Evolutionary conservation across 2,329 filamentous ascomycete genomes (phyloP), one percentile per base, ranked within the genome.

Genomic region (Thelonectria discophora): DNA sequence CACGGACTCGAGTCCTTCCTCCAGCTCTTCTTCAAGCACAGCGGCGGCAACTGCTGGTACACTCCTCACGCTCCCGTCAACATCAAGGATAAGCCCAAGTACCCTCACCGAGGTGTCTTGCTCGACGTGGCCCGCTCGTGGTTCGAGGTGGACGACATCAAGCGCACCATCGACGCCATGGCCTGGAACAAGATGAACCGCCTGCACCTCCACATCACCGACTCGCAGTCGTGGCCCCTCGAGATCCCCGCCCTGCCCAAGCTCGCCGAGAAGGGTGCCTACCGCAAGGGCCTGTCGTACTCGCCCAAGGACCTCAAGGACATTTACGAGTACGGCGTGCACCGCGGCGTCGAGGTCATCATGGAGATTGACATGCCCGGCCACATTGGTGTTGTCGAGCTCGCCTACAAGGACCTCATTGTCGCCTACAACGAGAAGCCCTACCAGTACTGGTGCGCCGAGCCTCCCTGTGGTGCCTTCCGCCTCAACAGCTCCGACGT

Each of bases 171-270:
- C 66, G 91, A 96, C 72, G 90, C 88, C 42, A 78, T 91, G 66
- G 81, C 90, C 1, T 93, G 88, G 84, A 92, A 89, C 80, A 95
- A 96, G 80, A 85, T 95, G 81, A 95, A 95, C 78, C 84, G 88
- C 6, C 82, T 96, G 58, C 92, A 95, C 76, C 80, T 94, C 55
- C 92, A 96, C 79, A 83, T 90, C 59, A 95, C 91, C 5, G 92
- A 96, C 76, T 88, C 90, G 15, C 92, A 96, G 76, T 91, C 91
- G 4, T 96, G 92, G 90, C 93, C 93, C 0, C 81, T 97, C 21
- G 91, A 93, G 67, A 89, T 97, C 51, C 90, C 91, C 1, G 77
- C 90, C 2, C 77, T 97, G 64, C 75, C 93, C 3, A 84, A 89
- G 60, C 81, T 97, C 2, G 83, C 92, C 3, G 77, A 82, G 54